phyloP scores from a whole-genome alignment of 2,329 filamentous ascomycete genomes.

The Microascus cirrosus region DNA sequence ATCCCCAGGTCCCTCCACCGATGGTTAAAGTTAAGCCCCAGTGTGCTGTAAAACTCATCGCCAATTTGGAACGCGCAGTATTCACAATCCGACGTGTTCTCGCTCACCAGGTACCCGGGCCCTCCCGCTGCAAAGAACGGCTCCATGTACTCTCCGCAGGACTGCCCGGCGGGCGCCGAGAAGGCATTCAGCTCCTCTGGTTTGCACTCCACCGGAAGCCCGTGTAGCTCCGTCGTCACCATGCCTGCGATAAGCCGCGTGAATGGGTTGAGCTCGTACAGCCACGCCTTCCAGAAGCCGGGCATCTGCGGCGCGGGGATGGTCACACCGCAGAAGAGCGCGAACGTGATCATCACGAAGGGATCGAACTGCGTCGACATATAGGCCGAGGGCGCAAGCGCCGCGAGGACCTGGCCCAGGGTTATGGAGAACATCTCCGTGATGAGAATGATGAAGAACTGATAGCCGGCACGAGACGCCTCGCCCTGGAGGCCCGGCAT shows the following conservation, averaged over 20 bases:
- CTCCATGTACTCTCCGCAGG: conserved; percentile 66
- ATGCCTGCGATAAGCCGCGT: conserved; percentile 73
- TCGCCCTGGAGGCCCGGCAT: conserved; percentile 62
- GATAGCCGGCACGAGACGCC: conserved; percentile 63
- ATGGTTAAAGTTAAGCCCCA: conserved; percentile 55
- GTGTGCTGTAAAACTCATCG: conserved; percentile 64
- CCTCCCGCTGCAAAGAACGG: conserved; percentile 59
- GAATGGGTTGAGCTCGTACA: conserved; percentile 76
- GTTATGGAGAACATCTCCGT: conserved; percentile 80
- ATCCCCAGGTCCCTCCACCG: conserved; percentile 81
- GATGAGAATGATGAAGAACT: conserved; percentile 75
- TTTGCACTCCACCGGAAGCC: conserved; percentile 49
- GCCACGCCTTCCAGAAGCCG: conserved; percentile 66
- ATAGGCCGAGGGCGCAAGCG: conserved; percentile 67
- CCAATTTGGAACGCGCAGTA: conserved; percentile 77
- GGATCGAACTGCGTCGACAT: conserved; percentile 74
- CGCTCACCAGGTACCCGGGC: conserved; percentile 57
- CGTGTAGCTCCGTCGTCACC: conserved; percentile 66
- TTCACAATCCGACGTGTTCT: conserved; percentile 50
- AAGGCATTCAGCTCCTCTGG: conserved; percentile 56
- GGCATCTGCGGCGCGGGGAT: conserved; percentile 71
- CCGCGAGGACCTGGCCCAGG: conserved; percentile 63
- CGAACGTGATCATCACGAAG: conserved; percentile 71
- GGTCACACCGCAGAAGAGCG: conserved; percentile 79
- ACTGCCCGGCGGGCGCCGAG: conserved; percentile 50